Conservation (phyloP, 2,329 filamentous ascomycete species). For the Plectosphaerella cucumerina region DNA sequence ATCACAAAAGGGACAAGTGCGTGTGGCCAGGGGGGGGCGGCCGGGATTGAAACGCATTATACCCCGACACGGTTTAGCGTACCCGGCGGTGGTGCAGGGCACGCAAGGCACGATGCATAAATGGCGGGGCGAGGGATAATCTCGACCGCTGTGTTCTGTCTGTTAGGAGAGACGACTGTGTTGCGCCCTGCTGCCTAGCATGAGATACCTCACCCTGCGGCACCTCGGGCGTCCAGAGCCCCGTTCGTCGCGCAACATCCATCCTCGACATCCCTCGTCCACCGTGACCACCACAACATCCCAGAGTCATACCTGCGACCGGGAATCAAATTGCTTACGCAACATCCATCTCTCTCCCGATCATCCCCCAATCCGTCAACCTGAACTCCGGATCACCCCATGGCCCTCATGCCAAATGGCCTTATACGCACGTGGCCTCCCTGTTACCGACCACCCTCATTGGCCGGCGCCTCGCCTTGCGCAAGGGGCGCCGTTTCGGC, state of each 20-base stretch:
- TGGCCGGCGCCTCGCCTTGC: slow-evolving; percentile 4
- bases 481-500: slow-evolving; percentile 26
- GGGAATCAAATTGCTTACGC: too few species aligned
- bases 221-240: too few species aligned
- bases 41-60: background rate
- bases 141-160: background rate
- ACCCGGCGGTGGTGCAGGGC: background rate
- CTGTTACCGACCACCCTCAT: background rate
- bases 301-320: too few species aligned
- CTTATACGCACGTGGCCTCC: too few species aligned
- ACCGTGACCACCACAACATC: too few species aligned
- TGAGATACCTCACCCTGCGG: too few species aligned
- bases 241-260: too few species aligned
- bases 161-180: background rate
- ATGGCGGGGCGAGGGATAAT: background rate
- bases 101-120: background rate
- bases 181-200: background rate
- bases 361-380: too few species aligned
- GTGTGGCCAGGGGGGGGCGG: background rate
- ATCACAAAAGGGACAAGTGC: background rate
- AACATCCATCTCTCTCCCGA: too few species aligned
- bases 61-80: background rate
- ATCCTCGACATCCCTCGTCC: too few species aligned
- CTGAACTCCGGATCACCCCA: slow-evolving; percentile 9
- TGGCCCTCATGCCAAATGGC: too few species aligned